Evolutionary conservation across 495 filamentous ascomycete species (phyloP), one percentile per base, ranked within the genome.

Genomic region (Hypoxylon lienhwacheense): DNA sequence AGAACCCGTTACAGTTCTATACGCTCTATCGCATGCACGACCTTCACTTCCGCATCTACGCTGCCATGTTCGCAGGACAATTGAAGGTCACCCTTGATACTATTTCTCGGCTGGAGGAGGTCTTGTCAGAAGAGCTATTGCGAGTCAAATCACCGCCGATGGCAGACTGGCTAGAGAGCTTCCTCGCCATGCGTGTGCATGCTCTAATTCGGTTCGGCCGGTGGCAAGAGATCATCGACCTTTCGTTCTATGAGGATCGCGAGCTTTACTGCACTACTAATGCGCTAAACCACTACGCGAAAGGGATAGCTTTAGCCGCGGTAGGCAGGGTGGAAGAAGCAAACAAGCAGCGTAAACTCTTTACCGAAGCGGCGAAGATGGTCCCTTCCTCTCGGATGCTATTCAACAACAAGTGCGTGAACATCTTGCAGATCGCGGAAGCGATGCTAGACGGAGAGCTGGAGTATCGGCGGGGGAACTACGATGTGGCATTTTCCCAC

Each of bases 101-200:
- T 0, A 75, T 77, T 0, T 40, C 56, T 0, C 59, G 69, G 19
- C 68, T 87, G 10, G 84, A 84, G 51, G 49, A 51, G 0, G 73
- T 78, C 0, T 67, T 89, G 11, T 73, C 85, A 0, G 83, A 86
- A 25, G 69, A 74, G 0, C 54, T 89, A n/a, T 72, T 88, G 0
- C 77, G 79, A 1, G 68, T 85, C 15, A 60, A 80, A 55, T 84
- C 81, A 0, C 85, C 85, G 5, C 85, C 85, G 0, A 83, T 89
- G 80, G 85, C 85, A 0, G 83, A 88, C 59, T 89, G 85, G 84
- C 65, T 89, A 1, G 85, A 89, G 55, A 77, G 76, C 0, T 88
- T 87, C 48, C 53, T 83, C 6, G 73, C 77, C 0, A 80, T 85
- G 69, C 76, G 80, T 6, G 72, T 86, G 7, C 85, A 89, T 60